Conservation (phyloP, 768 basidiomycete genomes). For the Termitomyces sp. region DNA sequence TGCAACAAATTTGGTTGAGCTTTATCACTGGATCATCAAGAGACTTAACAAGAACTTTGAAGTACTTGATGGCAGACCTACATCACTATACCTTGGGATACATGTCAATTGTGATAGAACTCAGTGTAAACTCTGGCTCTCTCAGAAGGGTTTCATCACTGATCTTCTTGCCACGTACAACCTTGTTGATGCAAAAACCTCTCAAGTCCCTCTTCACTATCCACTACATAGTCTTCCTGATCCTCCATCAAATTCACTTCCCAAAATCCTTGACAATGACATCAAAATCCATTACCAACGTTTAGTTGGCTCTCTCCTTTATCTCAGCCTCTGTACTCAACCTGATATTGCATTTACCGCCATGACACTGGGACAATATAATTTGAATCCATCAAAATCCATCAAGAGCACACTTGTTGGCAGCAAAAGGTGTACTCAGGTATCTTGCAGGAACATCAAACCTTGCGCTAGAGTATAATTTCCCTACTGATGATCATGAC, state of each 20-base stretch:
- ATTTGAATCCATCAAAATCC: conserved; percentile 1
- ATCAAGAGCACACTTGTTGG: too few relatives aligned
- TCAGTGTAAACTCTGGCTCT: conserved; percentile 8
- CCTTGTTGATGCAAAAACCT: conserved; percentile 2
- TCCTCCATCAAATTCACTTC: conserved; percentile 4
- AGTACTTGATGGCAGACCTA: neutral
- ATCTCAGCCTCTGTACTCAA: conserved; percentile 25
- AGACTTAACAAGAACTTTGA: conserved; percentile 7
- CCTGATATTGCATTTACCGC: conserved; percentile 33
- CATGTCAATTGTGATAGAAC: conserved; percentile 8
- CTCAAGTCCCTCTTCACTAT: neutral
- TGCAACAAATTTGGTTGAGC: neutral
- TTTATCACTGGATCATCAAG: conserved; percentile 17
- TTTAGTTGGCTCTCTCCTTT: conserved; percentile 24
- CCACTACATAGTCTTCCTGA: neutral
- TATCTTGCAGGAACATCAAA: too few relatives aligned
- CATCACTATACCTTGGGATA: conserved; percentile 1
- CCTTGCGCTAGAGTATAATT: too few relatives aligned
- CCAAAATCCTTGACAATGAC: conserved; percentile 12
- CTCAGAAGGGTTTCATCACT: conserved; percentile 8
- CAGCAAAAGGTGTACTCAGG: too few relatives aligned
- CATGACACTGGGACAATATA: conserved; percentile 25
- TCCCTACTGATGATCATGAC: too few relatives aligned
- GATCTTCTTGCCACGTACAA: conserved; percentile 11
- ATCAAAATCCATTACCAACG: conserved; percentile 14